Percentiles rank a stretch among this genome's conserved stretches.
Evolutionary conservation across 1,139 yeast species (phyloP).

Genomic region (Geotrichum siamense): DNA sequence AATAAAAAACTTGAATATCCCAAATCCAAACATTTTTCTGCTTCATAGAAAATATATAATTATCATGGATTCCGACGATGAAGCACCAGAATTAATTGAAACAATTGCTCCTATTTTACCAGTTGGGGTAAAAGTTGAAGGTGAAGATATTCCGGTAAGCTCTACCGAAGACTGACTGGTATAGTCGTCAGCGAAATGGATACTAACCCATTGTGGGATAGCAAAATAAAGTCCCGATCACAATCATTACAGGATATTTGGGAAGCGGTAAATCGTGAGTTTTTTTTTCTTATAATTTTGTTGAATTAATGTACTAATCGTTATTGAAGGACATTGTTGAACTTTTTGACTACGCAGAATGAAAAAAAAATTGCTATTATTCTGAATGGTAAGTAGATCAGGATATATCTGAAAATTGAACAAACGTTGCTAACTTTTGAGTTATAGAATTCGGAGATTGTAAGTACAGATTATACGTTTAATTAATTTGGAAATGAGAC

Average conservation of each 20-base stretch:
- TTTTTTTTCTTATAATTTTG: too few species aligned
- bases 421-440: neutral
- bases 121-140: constrained; percentile 1
- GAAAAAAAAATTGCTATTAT: constrained; percentile 78
- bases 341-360: constrained; percentile 62
- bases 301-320: neutral
- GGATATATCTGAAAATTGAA: too few species aligned
- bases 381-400: constrained; percentile 48
- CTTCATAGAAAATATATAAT: too few species aligned
- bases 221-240: constrained; percentile 64
- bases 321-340: constrained; percentile 49
- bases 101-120: constrained; percentile 8
- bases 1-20: too few species aligned
- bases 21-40: too few species aligned
- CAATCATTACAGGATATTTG: constrained; percentile 87
- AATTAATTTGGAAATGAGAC: too few species aligned
- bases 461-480: constrained; percentile 15
- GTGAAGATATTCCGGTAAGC: constrained; percentile 11
- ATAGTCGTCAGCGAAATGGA: neutral
- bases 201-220: neutral
- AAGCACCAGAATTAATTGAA: constrained; percentile 15
- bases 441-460: constrained; percentile 34
- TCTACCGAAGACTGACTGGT: neutral
- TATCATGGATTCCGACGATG: constrained; percentile 17
- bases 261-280: constrained; percentile 81